Evolutionary conservation across 768 basidiomycete species (phyloP).

Genomic region (Lactarius quietus): DNA sequence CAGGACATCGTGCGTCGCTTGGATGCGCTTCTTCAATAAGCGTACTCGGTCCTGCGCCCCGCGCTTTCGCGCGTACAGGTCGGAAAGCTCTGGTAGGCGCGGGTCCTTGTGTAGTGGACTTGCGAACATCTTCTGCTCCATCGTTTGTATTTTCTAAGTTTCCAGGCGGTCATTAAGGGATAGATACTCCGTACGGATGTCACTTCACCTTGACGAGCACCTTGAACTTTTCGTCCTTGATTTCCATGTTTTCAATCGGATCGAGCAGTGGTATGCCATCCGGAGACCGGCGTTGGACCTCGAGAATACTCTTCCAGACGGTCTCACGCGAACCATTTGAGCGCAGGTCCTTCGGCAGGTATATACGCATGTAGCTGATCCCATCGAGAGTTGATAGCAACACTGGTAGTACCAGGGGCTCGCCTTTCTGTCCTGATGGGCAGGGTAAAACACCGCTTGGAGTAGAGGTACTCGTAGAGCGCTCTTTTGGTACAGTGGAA

Average conservation of each 20-base stretch:
- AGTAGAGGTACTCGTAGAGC: slow-evolving; percentile 49
- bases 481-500: slow-evolving; percentile 56
- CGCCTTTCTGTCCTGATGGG: slow-evolving; percentile 63
- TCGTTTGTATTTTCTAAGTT: slow-evolving; percentile 79
- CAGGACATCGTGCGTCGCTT: slow-evolving; percentile 85
- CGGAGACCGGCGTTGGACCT: slow-evolving; percentile 89
- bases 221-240: slow-evolving; percentile 91
- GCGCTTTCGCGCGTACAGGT: slow-evolving; percentile 74
- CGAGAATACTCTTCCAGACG: slow-evolving; percentile 84
- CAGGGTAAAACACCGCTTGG: slow-evolving; percentile 78
- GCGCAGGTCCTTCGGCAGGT: slow-evolving; percentile 87
- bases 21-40: slow-evolving; percentile 78
- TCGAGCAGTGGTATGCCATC: slow-evolving; percentile 85
- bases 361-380: slow-evolving; percentile 82
- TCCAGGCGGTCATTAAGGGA: background rate
- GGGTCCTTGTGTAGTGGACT: slow-evolving; percentile 78
- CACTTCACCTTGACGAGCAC: slow-evolving; percentile 69
- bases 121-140: slow-evolving; percentile 82
- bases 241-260: slow-evolving; percentile 92
- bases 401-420: slow-evolving; percentile 84
- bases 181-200: background rate
- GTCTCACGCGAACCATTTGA: slow-evolving; percentile 72
- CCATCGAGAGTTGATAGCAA: slow-evolving; percentile 82
- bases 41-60: slow-evolving; percentile 66
- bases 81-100: slow-evolving; percentile 76